Conservation (phyloP, 768 basidiomycete genomes). For the Dacryopinax spathularia region DNA sequence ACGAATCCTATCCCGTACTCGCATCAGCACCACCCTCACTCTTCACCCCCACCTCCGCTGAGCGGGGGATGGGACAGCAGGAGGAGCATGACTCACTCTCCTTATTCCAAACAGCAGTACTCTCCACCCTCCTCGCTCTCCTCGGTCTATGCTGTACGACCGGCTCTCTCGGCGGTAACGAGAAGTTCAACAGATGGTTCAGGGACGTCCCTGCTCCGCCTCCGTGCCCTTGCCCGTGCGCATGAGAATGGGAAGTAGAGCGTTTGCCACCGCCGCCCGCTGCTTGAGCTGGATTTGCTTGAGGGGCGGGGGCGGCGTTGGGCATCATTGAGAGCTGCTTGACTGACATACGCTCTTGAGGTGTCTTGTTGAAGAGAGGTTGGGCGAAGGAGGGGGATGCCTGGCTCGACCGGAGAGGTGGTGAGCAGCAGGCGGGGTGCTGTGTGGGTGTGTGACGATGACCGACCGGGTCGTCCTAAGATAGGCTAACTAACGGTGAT, state of each 20-base stretch:
- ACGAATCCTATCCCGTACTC: slow-evolving; percentile 51
- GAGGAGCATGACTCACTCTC: slow-evolving; percentile 53
- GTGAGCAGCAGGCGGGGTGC: background rate
- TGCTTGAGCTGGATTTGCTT: too few species aligned
- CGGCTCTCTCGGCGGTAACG: slow-evolving; percentile 72
- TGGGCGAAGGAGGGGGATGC: too few species aligned
- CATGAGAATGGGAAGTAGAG: too few species aligned
- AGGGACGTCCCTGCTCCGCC: too few species aligned
- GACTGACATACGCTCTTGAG: background rate
- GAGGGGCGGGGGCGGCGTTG: background rate
- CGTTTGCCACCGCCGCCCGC: too few species aligned
- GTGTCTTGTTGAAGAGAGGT: too few species aligned
- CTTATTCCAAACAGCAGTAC: slow-evolving; percentile 69
- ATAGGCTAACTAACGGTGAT: too few species aligned
- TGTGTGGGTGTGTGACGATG: background rate
- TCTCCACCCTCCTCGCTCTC: slow-evolving; percentile 58
- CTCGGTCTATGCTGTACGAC: slow-evolving; percentile 44
- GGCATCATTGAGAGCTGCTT: background rate
- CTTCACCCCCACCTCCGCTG: background rate
- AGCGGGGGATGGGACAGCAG: slow-evolving; percentile 2
- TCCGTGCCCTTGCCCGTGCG: too few species aligned
- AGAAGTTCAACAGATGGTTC: slow-evolving; percentile 88
- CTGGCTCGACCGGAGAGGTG: background rate
- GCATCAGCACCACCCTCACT: background rate
- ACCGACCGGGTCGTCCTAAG: background rate